Evolutionary conservation across 495 filamentous ascomycete genomes (phyloP).

Genomic region (Podospora australis): DNA sequence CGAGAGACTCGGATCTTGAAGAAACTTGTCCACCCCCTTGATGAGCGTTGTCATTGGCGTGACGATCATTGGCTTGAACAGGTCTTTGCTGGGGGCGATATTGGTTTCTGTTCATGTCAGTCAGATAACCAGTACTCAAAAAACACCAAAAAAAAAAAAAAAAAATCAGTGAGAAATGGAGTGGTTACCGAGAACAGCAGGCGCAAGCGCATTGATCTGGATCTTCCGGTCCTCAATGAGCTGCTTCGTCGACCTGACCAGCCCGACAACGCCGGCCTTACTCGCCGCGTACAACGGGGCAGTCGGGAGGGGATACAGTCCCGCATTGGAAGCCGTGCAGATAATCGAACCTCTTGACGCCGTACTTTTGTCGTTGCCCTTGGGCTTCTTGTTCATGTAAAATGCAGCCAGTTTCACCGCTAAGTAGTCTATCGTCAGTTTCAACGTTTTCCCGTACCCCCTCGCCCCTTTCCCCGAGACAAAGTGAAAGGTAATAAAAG

Average conservation of each 20-base stretch:
- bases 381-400: slow-evolving; percentile 46
- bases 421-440: slow-evolving; percentile 8
- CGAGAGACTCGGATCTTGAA: slow-evolving; percentile 33
- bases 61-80: slow-evolving; percentile 46
- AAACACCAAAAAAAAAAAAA: slow-evolving; percentile 1
- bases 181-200: slow-evolving; percentile 39
- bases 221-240: slow-evolving; percentile 37
- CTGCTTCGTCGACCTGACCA: slow-evolving; percentile 43
- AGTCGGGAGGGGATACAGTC: slow-evolving; percentile 50
- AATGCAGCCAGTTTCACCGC: slow-evolving; percentile 46
- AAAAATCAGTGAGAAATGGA: neutral
- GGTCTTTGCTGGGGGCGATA: slow-evolving; percentile 35
- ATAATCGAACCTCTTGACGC: slow-evolving; percentile 47
- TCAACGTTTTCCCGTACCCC: neutral
- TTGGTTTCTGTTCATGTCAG: slow-evolving; percentile 35
- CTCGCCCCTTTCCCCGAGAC: no score
- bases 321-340: slow-evolving; percentile 53
- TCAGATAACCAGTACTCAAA: neutral
- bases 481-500: neutral
- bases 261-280: slow-evolving; percentile 46
- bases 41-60: slow-evolving; percentile 48
- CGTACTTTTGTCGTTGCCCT: slow-evolving; percentile 3
- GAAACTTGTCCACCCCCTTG: slow-evolving; percentile 39
- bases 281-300: slow-evolving; percentile 48
- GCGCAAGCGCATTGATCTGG: slow-evolving; percentile 49